Evolutionary conservation across 768 basidiomycete genomes (phyloP).

Genomic region (Gymnopilus dilepis): DNA sequence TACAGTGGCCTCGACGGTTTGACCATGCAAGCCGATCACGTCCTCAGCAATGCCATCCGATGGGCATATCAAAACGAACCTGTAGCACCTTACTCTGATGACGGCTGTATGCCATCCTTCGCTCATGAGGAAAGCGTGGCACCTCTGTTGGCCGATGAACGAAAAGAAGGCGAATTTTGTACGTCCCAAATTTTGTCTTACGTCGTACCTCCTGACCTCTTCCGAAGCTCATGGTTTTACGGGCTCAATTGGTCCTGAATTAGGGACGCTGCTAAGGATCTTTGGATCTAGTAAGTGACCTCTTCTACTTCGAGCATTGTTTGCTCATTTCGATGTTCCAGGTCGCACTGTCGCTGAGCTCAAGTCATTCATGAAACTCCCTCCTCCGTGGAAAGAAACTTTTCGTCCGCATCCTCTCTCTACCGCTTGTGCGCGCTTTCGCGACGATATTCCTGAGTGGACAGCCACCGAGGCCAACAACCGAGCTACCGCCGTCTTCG

Average conservation of each 20-base stretch:
- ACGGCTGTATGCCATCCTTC: constrained; percentile 8
- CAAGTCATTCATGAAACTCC: not conserved
- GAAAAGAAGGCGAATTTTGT: not conserved
- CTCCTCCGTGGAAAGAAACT: constrained; percentile 28
- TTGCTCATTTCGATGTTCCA: not conserved
- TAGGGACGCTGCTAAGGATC: constrained; percentile 3
- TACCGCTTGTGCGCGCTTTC: constrained; percentile 43
- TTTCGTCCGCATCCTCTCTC: constrained; percentile 32
- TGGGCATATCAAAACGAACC: not conserved
- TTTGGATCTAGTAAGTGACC: constrained; percentile 5
- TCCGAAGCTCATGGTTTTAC: constrained; percentile 9
- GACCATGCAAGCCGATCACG: constrained; percentile 7
- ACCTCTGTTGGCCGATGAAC: constrained; percentile 1
- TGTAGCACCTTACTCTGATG: not conserved
- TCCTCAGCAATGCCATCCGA: constrained; percentile 8
- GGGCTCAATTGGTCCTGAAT: constrained; percentile 7
- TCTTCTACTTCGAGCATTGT: not conserved
- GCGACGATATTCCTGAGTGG: constrained; percentile 23
- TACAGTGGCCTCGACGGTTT: not conserved
- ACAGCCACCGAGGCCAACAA: constrained; percentile 25
- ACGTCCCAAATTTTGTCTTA: not conserved
- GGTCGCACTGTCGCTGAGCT: not conserved
- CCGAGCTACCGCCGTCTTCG: constrained; percentile 33
- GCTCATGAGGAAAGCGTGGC: constrained; percentile 1
- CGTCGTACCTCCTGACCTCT: not conserved